A percentile compares a stretch with the other conserved stretches of the same genome.
Evolutionary conservation across 2,329 filamentous ascomycete species (phyloP).

Genomic region (Neofusicoccum cordaticola): DNA sequence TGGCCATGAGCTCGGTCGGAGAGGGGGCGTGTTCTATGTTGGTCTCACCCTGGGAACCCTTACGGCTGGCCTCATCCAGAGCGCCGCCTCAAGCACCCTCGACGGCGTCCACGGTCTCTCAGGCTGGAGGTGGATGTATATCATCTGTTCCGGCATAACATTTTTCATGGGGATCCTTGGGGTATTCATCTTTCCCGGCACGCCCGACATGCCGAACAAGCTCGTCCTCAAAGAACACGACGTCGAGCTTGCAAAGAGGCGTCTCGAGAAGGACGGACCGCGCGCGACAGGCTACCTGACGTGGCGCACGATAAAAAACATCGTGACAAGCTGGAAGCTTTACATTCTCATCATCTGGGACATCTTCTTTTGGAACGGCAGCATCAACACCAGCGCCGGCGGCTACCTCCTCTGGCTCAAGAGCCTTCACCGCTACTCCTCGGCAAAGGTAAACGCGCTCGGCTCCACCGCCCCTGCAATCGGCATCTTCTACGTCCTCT

Average conservation of each 20-base stretch:
- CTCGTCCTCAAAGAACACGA: conserved; percentile 49
- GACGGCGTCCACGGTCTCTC: conserved; percentile 50
- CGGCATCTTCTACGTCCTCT: conserved; percentile 56
- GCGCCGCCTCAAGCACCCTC: conserved; percentile 47
- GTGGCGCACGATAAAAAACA: conserved; percentile 26
- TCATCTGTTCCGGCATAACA: conserved; percentile 44
- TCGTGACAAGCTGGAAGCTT: conserved; percentile 47
- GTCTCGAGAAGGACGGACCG: conserved; percentile 48
- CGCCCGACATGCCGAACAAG: conserved; percentile 49
- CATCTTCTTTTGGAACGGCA: conserved; percentile 57
- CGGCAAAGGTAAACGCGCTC: conserved; percentile 50
- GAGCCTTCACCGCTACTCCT: conserved; percentile 49
- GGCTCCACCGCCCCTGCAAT: conserved; percentile 53
- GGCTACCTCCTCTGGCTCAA: conserved; percentile 60
- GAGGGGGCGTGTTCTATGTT: conserved; percentile 54
- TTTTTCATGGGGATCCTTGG: conserved; percentile 54
- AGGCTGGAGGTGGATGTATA: conserved; percentile 38
- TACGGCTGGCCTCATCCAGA: conserved; percentile 50
- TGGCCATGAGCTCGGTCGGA: conserved; percentile 40
- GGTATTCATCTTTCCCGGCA: conserved; percentile 53
- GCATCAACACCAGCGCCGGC: conserved; percentile 44
- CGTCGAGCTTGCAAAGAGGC: conserved; percentile 43
- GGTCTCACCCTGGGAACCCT: conserved; percentile 52
- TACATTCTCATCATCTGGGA: conserved; percentile 53
- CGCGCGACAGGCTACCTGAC: conserved; percentile 30